phyloP scores from a whole-genome alignment of 2,329 filamentous ascomycete genomes.

The Celoporthe dispersa region DNA sequence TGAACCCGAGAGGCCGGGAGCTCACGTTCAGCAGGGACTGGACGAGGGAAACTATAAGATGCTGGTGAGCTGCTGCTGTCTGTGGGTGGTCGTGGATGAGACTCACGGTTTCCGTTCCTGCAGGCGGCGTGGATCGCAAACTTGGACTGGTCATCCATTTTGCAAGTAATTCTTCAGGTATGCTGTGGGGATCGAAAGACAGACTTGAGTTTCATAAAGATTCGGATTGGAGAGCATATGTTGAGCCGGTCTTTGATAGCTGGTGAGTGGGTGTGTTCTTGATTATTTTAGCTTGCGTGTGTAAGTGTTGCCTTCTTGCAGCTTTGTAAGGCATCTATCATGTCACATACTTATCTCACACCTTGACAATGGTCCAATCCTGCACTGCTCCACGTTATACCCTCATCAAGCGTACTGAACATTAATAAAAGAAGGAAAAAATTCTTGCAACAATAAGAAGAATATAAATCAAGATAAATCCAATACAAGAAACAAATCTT shows the following conservation, averaged over 20 bases:
- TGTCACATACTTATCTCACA: background rate
- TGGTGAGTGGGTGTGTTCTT: background rate
- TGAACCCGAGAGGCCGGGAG: background rate
- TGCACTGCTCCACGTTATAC: background rate
- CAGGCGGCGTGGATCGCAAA: conserved; percentile 88
- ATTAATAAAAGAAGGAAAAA: too few species aligned
- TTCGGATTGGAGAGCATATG: background rate
- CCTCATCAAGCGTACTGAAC: too few species aligned
- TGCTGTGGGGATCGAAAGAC: background rate
- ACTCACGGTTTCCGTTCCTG: conserved; percentile 79
- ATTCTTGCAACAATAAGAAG: too few species aligned
- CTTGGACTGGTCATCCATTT: conserved; percentile 54
- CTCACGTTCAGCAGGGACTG: conserved; percentile 75
- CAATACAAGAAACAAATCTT: background rate
- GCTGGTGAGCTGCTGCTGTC: conserved; percentile 15
- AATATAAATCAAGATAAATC: background rate
- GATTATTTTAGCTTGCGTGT: conserved; percentile 14
- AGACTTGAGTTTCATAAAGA: background rate
- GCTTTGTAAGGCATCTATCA: background rate
- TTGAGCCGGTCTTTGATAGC: conserved; percentile 3
- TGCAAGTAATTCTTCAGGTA: background rate
- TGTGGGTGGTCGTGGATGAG: background rate
- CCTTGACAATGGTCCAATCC: background rate
- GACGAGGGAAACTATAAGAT: conserved; percentile 65
- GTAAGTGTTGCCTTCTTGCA: conserved; percentile 37